Conservation (phyloP, 345 rosid species). For the Luvunga scandens region DNA sequence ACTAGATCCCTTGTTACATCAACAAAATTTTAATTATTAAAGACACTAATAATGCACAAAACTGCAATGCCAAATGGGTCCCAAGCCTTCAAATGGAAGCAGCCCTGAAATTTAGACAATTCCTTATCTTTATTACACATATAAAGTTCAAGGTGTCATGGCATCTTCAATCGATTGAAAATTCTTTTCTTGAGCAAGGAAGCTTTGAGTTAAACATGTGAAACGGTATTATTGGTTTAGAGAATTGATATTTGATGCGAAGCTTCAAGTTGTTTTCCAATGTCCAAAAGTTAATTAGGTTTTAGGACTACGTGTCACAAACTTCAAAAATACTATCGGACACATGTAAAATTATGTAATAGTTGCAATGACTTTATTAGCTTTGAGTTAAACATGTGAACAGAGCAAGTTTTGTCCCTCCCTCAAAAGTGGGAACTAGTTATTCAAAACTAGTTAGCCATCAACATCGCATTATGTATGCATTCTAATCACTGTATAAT, state of each 20-base stretch:
- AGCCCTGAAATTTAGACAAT: neutral
- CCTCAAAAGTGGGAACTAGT: neutral
- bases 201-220: no score
- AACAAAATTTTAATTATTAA: neutral
- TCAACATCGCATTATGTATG: neutral
- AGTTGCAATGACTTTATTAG: neutral
- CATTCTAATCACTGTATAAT: neutral
- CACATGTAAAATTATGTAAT: neutral
- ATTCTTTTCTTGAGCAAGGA: neutral
- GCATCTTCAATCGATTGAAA: neutral
- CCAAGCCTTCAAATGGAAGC: neutral
- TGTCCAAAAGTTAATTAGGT: neutral
- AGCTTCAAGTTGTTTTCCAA: neutral
- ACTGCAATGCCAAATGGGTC: neutral
- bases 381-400: neutral
- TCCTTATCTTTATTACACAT: neutral
- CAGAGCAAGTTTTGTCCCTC: neutral
- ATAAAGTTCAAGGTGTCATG: neutral
- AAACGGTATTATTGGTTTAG: neutral
- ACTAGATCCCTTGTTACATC: neutral
- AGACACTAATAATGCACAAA: neutral
- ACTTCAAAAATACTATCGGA: neutral
- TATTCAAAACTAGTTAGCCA: neutral
- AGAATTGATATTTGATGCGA: neutral
- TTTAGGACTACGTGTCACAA: neutral